Evolutionary conservation across 2,329 filamentous ascomycete species (phyloP).

Genomic region (Colletotrichum echinochloae): DNA sequence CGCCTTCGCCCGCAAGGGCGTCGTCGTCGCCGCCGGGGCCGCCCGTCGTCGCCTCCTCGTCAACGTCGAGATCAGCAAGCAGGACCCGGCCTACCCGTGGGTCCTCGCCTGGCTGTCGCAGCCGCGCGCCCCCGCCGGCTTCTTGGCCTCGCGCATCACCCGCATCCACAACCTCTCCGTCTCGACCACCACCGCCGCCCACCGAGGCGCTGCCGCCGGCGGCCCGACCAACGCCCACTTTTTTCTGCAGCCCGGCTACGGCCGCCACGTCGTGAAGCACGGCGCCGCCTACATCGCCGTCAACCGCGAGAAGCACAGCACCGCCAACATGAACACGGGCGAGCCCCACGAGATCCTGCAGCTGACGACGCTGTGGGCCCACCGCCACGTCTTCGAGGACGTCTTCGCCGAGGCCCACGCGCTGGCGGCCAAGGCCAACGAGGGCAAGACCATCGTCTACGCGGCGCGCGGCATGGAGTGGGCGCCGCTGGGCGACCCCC

Average conservation of each 20-base stretch:
- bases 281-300: constrained; percentile 89
- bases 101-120: constrained; percentile 94
- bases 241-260: constrained; percentile 90
- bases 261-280: constrained; percentile 88
- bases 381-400: constrained; percentile 89
- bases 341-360: constrained; percentile 95
- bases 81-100: constrained; percentile 94
- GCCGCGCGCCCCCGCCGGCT: constrained; percentile 75
- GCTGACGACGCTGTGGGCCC: constrained; percentile 89
- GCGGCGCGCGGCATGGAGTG: constrained; percentile 87
- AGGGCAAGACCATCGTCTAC: constrained; percentile 95
- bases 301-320: constrained; percentile 85
- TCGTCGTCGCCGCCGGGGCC: constrained; percentile 78
- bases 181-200: constrained; percentile 68
- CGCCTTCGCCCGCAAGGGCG: constrained; percentile 82
- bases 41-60: constrained; percentile 89
- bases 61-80: constrained; percentile 94
- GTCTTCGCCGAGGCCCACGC: constrained; percentile 89
- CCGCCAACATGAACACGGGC: constrained; percentile 83
- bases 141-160: constrained; percentile 68
- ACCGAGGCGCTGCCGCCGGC: constrained; percentile 63
- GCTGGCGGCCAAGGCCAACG: constrained; percentile 81
- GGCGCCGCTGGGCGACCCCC: constrained; percentile 84
- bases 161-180: constrained; percentile 71
- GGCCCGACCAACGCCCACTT: constrained; percentile 82